Base-by-base conservation (phyloP, 345 rosid genomes). In the Passiflora organensis region DNA sequence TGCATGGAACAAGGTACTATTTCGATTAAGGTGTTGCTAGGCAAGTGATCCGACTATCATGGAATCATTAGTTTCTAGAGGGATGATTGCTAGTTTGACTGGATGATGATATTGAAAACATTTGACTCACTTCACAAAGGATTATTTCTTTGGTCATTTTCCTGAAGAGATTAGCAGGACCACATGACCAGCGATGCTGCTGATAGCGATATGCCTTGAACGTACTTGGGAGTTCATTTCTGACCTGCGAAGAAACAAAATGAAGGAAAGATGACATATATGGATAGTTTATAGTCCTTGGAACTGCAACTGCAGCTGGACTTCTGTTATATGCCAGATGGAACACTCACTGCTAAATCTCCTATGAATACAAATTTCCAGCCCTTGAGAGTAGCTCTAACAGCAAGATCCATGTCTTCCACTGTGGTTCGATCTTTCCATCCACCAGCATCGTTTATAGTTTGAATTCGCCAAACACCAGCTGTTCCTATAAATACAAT, bases 381-480 rank as follows among this genome's bases (percentile, higher is more conserved):
- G 59, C 81, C 85, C 62, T 64, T 76, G 19, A 82, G 78, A 53
- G 75, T 77, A 41, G 81, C 81, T 34, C 78, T 62, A 39, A 78
- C 78, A 63, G 85, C 83, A 32, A 80, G 73, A 62, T 82, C 88
- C 88, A 80, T 77, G 61, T 80, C 88, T 62, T 80, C 82, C 49
- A 77, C 85, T 25, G 73, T 82, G 18, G 85, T 80, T 54, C 76
- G 67, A 53, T 82, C 80, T 32, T 75, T 82, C 83, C 85, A 82
- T 34, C 89, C 81, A 2, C 88, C 83, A 0, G 80, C 79, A 56
- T 80, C 81, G 20, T 62, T 54, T 49, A 78, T 53, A 14, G 89
- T 78, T 48, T 64, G 68, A 41, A 78, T 80, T 70, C 72, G 56
- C 83, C 85, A 77, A 10, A 77, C 81, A 6, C 80, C 81, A 22